Evolutionary conservation across 306 rosid genomes (phyloP).

Genomic region (Pueraria montana): DNA sequence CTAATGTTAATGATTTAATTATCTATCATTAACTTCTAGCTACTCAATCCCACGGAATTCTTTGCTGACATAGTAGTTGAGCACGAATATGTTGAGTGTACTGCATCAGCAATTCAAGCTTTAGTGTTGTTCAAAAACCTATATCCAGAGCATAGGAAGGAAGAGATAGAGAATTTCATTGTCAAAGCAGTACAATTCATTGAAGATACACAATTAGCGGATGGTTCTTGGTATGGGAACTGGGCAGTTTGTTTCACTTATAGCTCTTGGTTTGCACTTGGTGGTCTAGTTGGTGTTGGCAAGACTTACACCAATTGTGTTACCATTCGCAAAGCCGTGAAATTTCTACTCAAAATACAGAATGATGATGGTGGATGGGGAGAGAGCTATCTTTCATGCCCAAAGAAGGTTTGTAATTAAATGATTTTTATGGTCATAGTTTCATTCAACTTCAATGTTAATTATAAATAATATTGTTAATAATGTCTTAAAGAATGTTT

Average conservation of each 20-base stretch:
- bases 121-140: slow-evolving; percentile 47
- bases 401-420: too few relatives aligned
- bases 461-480: too few relatives aligned
- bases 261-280: slow-evolving; percentile 62
- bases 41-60: slow-evolving; percentile 51
- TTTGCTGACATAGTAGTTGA: slow-evolving; percentile 33
- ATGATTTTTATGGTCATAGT: too few relatives aligned
- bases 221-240: slow-evolving; percentile 56
- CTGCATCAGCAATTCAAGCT: slow-evolving; percentile 51
- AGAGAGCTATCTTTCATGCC: slow-evolving; percentile 60
- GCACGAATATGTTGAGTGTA: slow-evolving; percentile 39
- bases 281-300: slow-evolving; percentile 58
- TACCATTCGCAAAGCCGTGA: slow-evolving; percentile 53
- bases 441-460: too few relatives aligned
- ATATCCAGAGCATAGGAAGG: slow-evolving; percentile 47
- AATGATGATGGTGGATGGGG: slow-evolving; percentile 74
- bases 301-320: slow-evolving; percentile 51
- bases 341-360: slow-evolving; percentile 59
- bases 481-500: too few relatives aligned
- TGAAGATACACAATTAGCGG: slow-evolving; percentile 44
- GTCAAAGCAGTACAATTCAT: slow-evolving; percentile 39
- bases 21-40: background rate
- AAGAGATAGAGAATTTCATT: slow-evolving; percentile 48
- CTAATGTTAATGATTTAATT: too few relatives aligned
- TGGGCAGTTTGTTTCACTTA: slow-evolving; percentile 70